Evolutionary conservation across 2,329 filamentous ascomycete genomes (phyloP).

Genomic region (Monilinia vaccinii-corymbosi): DNA sequence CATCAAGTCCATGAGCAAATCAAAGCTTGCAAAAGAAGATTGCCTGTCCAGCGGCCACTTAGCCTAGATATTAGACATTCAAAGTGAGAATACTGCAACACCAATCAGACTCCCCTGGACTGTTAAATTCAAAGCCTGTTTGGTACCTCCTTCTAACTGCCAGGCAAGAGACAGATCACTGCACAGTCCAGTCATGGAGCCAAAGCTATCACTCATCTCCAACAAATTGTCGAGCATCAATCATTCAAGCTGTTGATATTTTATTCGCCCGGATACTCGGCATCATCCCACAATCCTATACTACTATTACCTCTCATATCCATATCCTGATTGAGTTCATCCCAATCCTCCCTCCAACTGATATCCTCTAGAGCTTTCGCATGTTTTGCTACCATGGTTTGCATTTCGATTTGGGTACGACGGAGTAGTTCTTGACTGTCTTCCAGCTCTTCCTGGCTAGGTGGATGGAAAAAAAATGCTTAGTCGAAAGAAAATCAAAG

Average conservation of each 20-base stretch:
- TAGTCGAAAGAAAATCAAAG: slow-evolving; percentile 4
- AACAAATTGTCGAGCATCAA: not conserved
- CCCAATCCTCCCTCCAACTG: slow-evolving; percentile 54
- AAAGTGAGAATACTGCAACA: not conserved
- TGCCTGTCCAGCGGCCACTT: not conserved
- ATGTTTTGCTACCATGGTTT: slow-evolving; percentile 52
- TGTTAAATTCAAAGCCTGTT: not conserved
- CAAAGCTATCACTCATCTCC: not conserved
- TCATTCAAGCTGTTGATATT: not conserved
- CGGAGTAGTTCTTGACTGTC: slow-evolving; percentile 51
- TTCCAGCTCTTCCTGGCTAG: slow-evolving; percentile 45
- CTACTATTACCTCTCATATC: slow-evolving; percentile 6
- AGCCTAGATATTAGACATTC: not conserved
- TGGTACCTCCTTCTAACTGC: not conserved
- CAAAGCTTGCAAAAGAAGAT: not conserved
- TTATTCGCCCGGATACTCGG: not conserved
- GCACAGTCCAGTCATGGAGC: not conserved
- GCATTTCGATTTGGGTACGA: slow-evolving; percentile 52
- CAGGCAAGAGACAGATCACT: not conserved
- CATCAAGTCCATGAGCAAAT: not conserved
- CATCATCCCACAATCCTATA: slow-evolving; percentile 1
- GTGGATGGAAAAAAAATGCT: not conserved
- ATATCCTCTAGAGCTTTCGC: slow-evolving; percentile 36
- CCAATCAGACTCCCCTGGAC: too few species aligned
- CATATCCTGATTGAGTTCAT: slow-evolving; percentile 37